These are phyloP conservation scores for Vachellia pachyceras DNA, from an alignment of 306 rosid genomes.

Conservation along the genomic window DNA sequence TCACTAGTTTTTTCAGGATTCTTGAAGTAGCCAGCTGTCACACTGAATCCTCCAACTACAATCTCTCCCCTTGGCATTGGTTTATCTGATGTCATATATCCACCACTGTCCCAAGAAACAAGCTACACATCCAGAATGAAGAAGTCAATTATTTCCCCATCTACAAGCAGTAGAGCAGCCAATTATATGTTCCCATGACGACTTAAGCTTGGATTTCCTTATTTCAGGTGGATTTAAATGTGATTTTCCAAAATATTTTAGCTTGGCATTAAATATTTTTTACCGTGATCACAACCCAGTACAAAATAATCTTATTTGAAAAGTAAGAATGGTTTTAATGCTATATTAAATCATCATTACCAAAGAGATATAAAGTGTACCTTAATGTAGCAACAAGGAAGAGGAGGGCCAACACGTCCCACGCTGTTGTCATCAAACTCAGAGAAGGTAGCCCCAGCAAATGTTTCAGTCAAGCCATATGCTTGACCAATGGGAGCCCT, in stretches of 20 bases:
- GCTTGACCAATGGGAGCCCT: constrained; percentile 97
- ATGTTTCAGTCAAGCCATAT: too few relatives aligned
- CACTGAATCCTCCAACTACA: constrained; percentile 76
- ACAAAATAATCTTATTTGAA: too few relatives aligned
- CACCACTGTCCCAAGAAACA: constrained; percentile 95
- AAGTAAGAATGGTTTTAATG: constrained; percentile 9
- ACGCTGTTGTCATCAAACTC: constrained; percentile 82
- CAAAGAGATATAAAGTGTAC: constrained; percentile 39
- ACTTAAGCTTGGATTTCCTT: not conserved
- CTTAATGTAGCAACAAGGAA: constrained; percentile 82
- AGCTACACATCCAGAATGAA: constrained; percentile 63
- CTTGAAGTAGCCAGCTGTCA: constrained; percentile 90
- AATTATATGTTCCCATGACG: constrained; percentile 21
- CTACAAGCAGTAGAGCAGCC: constrained; percentile 5
- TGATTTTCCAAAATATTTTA: too few relatives aligned
- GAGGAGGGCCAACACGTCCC: constrained; percentile 98
- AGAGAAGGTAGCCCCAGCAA: constrained; percentile 93
- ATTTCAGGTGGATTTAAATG: too few relatives aligned
- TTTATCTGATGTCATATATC: constrained; percentile 76
- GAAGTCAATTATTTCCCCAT: constrained; percentile 27
- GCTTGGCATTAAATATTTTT: not conserved
- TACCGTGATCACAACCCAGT: not conserved
- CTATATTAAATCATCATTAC: not conserved
- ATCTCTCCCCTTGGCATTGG: constrained; percentile 98
- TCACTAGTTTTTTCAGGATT: constrained; percentile 81